Conservation (phyloP, 306 rosid species). For the Vigna reflexopilosa region DNA sequence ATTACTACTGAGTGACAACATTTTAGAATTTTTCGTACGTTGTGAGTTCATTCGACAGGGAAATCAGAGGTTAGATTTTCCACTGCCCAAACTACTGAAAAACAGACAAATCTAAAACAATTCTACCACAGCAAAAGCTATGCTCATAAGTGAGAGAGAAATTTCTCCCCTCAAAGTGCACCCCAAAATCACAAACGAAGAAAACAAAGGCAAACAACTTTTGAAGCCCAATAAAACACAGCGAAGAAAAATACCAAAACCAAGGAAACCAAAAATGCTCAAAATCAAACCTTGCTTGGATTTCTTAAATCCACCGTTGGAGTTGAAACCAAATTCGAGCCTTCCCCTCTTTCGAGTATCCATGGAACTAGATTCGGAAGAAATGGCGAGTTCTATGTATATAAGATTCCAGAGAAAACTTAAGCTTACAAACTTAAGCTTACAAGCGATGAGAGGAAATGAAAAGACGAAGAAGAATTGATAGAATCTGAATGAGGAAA, state of each 20-base stretch:
- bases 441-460: slow-evolving; percentile 16
- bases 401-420: neutral
- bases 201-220: neutral
- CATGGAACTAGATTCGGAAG: slow-evolving; percentile 66
- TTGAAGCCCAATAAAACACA: neutral
- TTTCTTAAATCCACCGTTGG: slow-evolving; percentile 76
- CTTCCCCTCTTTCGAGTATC: slow-evolving; percentile 79
- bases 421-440: neutral
- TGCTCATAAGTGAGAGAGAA: neutral
- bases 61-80: neutral
- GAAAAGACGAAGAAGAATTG: neutral
- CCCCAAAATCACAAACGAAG: neutral
- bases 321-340: slow-evolving; percentile 52
- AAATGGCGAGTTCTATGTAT: neutral
- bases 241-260: neutral
- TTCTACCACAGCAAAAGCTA: neutral
- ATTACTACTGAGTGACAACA: neutral
- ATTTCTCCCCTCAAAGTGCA: slow-evolving; percentile 6
- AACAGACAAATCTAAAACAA: slow-evolving; percentile 20
- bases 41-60: slow-evolving; percentile 10
- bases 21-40: slow-evolving; percentile 32
- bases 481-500: neutral
- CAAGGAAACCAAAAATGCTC: neutral
- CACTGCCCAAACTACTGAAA: slow-evolving; percentile 12
- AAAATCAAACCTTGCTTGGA: slow-evolving; percentile 61